Percentiles rank a stretch among this genome's conserved stretches.
Evolutionary conservation across 2,329 filamentous ascomycete species (phyloP).

Genomic region (Phaeosphaeriaceae sp.): DNA sequence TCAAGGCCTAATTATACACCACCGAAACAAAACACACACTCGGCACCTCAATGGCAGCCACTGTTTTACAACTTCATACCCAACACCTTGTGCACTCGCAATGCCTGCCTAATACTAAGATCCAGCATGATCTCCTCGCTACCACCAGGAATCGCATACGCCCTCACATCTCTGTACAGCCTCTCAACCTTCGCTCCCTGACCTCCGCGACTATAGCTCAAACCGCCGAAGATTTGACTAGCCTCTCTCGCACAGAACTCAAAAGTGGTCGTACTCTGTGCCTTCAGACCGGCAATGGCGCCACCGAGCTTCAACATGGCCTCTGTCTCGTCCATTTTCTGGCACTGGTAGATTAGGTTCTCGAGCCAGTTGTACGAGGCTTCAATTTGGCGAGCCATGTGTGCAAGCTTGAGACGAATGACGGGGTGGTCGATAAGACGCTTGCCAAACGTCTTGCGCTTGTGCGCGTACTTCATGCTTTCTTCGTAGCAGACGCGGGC

Average conservation of each 20-base stretch:
- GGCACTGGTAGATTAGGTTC: slow-evolving; percentile 90
- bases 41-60: too few relatives aligned
- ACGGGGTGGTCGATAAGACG: slow-evolving; percentile 96
- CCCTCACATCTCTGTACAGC: slow-evolving; percentile 91
- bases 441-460: slow-evolving; percentile 96
- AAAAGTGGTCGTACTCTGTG: slow-evolving; percentile 90
- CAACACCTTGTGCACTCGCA: slow-evolving; percentile 46
- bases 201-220: slow-evolving; percentile 90
- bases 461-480: slow-evolving; percentile 94
- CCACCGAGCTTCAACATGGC: slow-evolving; percentile 96
- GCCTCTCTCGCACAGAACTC: slow-evolving; percentile 98
- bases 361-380: slow-evolving; percentile 97
- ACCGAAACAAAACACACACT: too few relatives aligned
- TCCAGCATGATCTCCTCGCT: slow-evolving; percentile 99
- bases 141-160: slow-evolving; percentile 92
- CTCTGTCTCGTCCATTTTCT: slow-evolving; percentile 91
- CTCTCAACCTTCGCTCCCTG: slow-evolving; percentile 96
- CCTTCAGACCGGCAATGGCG: slow-evolving; percentile 91
- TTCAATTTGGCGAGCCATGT: slow-evolving; percentile 98
- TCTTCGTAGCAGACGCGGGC: slow-evolving; percentile 97
- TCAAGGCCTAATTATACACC: not conserved
- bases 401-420: slow-evolving; percentile 94
- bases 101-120: slow-evolving; percentile 86
- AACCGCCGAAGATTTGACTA: slow-evolving; percentile 94
- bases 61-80: slow-evolving; percentile 6